A percentile compares a stretch with the other conserved stretches of the same genome.
Evolutionary conservation across 108 stramenopile genomes (phyloP).

Genomic region (Epithemia pelagica): DNA sequence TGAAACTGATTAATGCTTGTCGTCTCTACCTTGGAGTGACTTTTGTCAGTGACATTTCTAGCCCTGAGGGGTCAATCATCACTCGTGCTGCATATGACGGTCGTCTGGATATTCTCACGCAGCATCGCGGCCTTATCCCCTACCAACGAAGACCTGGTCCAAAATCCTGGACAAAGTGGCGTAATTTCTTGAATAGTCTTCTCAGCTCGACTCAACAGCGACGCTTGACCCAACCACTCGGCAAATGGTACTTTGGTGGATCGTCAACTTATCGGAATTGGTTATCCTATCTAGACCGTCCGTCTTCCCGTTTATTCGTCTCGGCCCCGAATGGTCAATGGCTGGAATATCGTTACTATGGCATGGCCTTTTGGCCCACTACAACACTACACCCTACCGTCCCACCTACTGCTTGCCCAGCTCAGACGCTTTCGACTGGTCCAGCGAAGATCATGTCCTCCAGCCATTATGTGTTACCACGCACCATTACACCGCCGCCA

Average conservation of each 20-base stretch:
- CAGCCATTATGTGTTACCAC: no score
- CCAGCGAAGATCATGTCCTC: no score
- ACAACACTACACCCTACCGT: no score
- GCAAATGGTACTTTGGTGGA: not conserved
- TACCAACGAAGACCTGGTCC: not conserved
- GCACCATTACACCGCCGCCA: no score
- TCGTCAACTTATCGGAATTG: not conserved
- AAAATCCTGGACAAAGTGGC: not conserved
- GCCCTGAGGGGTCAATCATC: not conserved
- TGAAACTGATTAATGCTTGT: not conserved
- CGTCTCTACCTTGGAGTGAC: not conserved
- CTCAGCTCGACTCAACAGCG: not conserved
- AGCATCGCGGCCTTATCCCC: not conserved
- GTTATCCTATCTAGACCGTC: not conserved
- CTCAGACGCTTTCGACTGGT: no score
- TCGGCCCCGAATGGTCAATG: no score
- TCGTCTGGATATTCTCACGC: not conserved
- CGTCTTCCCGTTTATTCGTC: not conserved
- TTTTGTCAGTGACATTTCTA: not conserved
- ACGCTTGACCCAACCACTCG: not conserved
- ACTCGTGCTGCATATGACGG: not conserved
- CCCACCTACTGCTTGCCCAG: no score
- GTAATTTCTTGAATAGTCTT: not conserved
- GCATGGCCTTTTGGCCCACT: no score
- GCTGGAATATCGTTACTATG: no score